Evolutionary conservation across 148 eudicot genomes (phyloP).

Genomic region (Tetragonia tetragonoides): DNA sequence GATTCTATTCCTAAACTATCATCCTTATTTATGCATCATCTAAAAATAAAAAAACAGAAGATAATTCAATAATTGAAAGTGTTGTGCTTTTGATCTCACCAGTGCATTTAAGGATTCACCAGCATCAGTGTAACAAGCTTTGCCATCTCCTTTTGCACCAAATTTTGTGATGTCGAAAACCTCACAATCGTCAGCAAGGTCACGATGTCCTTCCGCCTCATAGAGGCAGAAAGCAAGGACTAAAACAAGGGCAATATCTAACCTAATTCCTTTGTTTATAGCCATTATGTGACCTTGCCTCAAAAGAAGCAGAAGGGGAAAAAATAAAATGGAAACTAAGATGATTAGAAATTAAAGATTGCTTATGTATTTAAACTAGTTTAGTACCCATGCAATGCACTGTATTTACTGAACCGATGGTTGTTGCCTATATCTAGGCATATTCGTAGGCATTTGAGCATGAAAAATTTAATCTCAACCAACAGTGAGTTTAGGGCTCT

Average conservation of each 20-base stretch:
- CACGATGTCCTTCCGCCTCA: constrained; percentile 1
- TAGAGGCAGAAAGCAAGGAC: constrained; percentile 7
- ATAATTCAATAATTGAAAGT: background rate
- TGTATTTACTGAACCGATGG: too few relatives aligned
- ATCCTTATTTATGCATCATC: too few relatives aligned
- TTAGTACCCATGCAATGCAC: too few relatives aligned
- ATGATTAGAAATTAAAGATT: background rate
- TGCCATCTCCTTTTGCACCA: constrained; percentile 43
- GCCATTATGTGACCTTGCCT: constrained; percentile 29
- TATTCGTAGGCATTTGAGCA: too few relatives aligned
- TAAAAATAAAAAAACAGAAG: too few relatives aligned
- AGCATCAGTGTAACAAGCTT: constrained; percentile 12
- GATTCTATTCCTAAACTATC: too few relatives aligned
- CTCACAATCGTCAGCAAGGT: background rate
- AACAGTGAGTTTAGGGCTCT: background rate
- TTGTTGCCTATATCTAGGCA: too few relatives aligned
- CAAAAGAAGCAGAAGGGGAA: background rate
- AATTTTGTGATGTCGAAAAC: constrained; percentile 39
- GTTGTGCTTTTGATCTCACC: constrained; percentile 17
- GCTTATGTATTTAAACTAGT: too few relatives aligned
- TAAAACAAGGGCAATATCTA: background rate
- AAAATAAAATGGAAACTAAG: background rate
- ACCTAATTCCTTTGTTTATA: background rate
- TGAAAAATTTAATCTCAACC: background rate
- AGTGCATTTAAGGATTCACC: constrained; percentile 28